Evolutionary conservation across 1,139 yeast species (phyloP).

Genomic region (Eremothecium sinecaudum): DNA sequence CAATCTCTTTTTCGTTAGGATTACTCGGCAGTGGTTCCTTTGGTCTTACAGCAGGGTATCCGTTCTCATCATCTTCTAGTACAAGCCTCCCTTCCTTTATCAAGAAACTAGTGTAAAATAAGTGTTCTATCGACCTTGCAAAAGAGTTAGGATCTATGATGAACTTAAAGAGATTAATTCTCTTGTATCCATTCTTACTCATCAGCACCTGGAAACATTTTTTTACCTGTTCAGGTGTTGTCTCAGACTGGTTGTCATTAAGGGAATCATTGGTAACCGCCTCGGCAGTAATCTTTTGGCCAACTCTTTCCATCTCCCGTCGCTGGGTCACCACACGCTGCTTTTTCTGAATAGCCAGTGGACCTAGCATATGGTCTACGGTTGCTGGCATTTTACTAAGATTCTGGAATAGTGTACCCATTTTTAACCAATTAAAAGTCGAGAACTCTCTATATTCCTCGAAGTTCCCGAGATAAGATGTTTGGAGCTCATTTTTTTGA

Average conservation of each 20-base stretch:
- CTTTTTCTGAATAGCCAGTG: slow-evolving; percentile 55
- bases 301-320: slow-evolving; percentile 36
- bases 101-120: slow-evolving; percentile 73
- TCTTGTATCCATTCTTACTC: slow-evolving; percentile 31
- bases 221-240: slow-evolving; percentile 54
- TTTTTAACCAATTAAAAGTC: slow-evolving; percentile 46
- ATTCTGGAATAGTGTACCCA: slow-evolving; percentile 48
- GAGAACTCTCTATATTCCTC: slow-evolving; percentile 23
- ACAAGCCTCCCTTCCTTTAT: slow-evolving; percentile 61
- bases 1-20: slow-evolving; percentile 22
- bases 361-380: slow-evolving; percentile 61
- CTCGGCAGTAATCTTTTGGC: slow-evolving; percentile 44
- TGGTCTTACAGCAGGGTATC: slow-evolving; percentile 37
- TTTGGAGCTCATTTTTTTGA: slow-evolving; percentile 15
- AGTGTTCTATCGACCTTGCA: slow-evolving; percentile 70
- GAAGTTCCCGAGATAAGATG: slow-evolving; percentile 18
- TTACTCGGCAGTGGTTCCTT: slow-evolving; percentile 27
- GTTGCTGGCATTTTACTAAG: slow-evolving; percentile 43
- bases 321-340: slow-evolving; percentile 34
- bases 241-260: slow-evolving; percentile 40
- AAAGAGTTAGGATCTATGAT: slow-evolving; percentile 69
- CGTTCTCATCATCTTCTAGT: slow-evolving; percentile 43
- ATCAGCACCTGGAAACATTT: slow-evolving; percentile 36
- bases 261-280: slow-evolving; percentile 45
- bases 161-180: slow-evolving; percentile 53